Evolutionary conservation across 163 green algal genomes (phyloP).

Genomic region (Scenedesmus sp.): DNA sequence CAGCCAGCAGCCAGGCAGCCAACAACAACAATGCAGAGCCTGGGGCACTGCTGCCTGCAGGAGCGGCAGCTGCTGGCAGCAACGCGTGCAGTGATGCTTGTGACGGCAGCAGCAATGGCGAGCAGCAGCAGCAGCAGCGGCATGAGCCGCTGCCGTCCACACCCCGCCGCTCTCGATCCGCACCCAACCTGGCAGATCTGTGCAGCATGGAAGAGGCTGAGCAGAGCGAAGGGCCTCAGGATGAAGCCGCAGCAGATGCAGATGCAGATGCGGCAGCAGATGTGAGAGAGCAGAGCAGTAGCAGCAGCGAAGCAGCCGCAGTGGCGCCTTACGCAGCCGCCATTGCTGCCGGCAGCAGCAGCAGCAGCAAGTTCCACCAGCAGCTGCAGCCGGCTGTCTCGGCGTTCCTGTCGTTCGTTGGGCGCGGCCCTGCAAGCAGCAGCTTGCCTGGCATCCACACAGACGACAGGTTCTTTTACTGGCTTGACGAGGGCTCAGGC

Average conservation of each 20-base stretch:
- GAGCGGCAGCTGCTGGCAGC: background rate
- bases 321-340: background rate
- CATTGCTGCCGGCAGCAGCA: background rate
- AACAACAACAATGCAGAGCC: constrained; percentile 13
- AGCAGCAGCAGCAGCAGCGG: constrained; percentile 12
- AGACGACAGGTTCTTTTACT: constrained; percentile 56
- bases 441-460: constrained; percentile 45
- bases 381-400: constrained; percentile 2
- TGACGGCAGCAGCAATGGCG: constrained; percentile 30
- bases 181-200: constrained; percentile 31
- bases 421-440: background rate
- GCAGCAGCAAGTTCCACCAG: constrained; percentile 15
- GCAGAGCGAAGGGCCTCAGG: background rate
- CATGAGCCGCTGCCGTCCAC: background rate
- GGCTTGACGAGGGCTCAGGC: constrained; percentile 57
- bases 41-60: constrained; percentile 14
- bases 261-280: constrained; percentile 3
- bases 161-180: constrained; percentile 29
- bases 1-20: constrained; percentile 29
- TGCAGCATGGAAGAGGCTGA: background rate
- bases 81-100: background rate
- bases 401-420: background rate
- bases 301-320: background rate
- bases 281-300: background rate
- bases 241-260: constrained; percentile 18